Base-by-base conservation (phyloP, 306 rosid genomes). In the Lathyrus aphaca region DNA sequence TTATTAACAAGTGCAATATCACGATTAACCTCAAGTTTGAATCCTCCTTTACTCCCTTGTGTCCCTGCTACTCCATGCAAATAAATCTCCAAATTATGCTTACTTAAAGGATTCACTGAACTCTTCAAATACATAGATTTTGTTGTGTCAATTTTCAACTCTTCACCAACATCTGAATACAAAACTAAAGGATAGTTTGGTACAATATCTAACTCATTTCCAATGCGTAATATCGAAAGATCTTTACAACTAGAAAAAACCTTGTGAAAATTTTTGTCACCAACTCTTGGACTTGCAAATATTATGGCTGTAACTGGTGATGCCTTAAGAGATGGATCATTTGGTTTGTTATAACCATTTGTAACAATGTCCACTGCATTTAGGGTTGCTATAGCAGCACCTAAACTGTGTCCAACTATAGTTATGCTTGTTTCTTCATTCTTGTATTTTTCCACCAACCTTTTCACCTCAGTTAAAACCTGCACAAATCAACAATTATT, bases 51-150 rank as follows among this genome's bases (percentile, higher is more conserved):
- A 15, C 51, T 74, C 68, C 97, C 94, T 9, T 86, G 82, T 1
- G 89, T 80, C 11, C 97, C 97, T 2, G 97, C 98, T 10, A 90
- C 86, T 12, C 94, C 98, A 82, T 93, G 97, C 86, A 93, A 30
- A 50, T 93, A 82, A 44, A 65, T 89, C 76, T 93, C 98, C 79
- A 90, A 38, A 77, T 88, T 85, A 81, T 93, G 98, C 96, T 90
- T 84, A 11, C 55, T 84, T 2, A 14, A 16, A 1, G 85, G 46
- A 60, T 74, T 91, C 70, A 91, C 97, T 0, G 96, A 91, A 64
- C 77, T 71, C 89, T 90, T 93, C 79, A 93, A 66, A 84, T 79
- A 90, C 54, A 32, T 74, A 0, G 96, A 93, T 40, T 90, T 85
- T 1, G 63, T 68, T 1, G 81, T 86, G 57, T 93, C 94, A 27